Conservation (phyloP, 306 rosid genomes). For the Boehmeria nivea region DNA sequence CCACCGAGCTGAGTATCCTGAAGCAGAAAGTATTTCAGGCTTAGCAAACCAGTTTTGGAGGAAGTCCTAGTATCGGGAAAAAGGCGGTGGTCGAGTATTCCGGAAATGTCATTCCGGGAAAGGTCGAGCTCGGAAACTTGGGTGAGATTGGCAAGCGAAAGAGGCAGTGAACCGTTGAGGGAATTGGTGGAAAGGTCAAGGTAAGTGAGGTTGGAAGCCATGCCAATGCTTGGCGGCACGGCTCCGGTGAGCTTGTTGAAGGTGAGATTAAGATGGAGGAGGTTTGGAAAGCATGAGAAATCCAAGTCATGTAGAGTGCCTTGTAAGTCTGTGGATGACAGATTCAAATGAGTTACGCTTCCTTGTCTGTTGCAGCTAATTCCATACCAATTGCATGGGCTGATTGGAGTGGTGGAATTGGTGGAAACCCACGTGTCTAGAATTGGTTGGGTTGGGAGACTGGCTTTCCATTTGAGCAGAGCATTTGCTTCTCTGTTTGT, state of each 20-base stretch:
- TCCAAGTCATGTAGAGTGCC: conserved; percentile 46
- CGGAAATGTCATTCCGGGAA: conserved; percentile 39
- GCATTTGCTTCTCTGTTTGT: conserved; percentile 37
- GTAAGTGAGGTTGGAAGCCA: conserved; percentile 37
- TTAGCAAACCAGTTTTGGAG: conserved; percentile 29
- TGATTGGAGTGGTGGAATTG: conserved; percentile 17
- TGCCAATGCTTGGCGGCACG: conserved; percentile 41
- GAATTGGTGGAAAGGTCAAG: conserved; percentile 48
- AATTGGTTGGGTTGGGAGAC: conserved; percentile 36
- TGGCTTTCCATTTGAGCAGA: conserved; percentile 40
- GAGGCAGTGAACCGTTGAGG: conserved; percentile 40
- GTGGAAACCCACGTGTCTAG: conserved; percentile 34
- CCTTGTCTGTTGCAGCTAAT: conserved; percentile 35
- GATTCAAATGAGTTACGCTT: conserved; percentile 23
- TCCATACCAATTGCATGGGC: conserved; percentile 50
- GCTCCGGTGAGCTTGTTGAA: conserved; percentile 32
- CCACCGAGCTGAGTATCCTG: conserved; percentile 40
- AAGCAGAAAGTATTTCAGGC: conserved; percentile 33
- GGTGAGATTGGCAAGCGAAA: conserved; percentile 49
- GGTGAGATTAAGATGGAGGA: conserved; percentile 46
- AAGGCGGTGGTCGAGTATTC: conserved; percentile 34
- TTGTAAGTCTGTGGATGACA: conserved; percentile 33
- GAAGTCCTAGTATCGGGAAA: conserved; percentile 29
- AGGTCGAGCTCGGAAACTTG: conserved; percentile 45
- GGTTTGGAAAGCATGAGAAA: conserved; percentile 44